A percentile compares a stretch with the other conserved stretches of the same genome.
phyloP scores from a whole-genome alignment of 352 stramenopile genomes.

The Pythium aristosporum region DNA sequence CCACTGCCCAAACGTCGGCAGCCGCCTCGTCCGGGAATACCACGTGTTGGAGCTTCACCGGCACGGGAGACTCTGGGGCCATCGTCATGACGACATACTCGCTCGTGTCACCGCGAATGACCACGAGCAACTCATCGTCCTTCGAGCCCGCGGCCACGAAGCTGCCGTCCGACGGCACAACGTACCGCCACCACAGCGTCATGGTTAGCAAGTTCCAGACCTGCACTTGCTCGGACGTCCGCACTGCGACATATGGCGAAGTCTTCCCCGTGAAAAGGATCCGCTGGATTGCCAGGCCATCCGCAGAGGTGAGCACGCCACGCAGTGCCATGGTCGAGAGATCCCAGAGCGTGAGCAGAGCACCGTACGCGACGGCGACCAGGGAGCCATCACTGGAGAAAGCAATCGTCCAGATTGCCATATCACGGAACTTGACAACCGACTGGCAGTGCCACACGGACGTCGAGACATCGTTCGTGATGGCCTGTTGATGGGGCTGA shows the following conservation, averaged over 20 bases:
- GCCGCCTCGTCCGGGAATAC: conserved; percentile 34
- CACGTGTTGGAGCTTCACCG: conserved; percentile 38
- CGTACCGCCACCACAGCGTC: conserved; percentile 73
- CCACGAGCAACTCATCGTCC: conserved; percentile 55
- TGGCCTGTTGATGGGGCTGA: conserved; percentile 15
- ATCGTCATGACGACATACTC: conserved; percentile 59
- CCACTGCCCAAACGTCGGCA: conserved; percentile 46
- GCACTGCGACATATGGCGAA: conserved; percentile 63
- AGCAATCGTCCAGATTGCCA: conserved; percentile 60
- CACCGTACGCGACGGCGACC: conserved; percentile 78
- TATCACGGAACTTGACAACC: conserved; percentile 73
- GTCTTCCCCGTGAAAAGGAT: conserved; percentile 59
- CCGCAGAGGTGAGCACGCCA: conserved; percentile 66
- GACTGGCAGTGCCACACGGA: conserved; percentile 74
- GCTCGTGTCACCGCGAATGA: conserved; percentile 26
- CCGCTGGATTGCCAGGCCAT: conserved; percentile 49
- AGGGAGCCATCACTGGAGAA: conserved; percentile 81
- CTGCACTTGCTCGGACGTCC: conserved; percentile 58
- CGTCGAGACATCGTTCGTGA: conserved; percentile 25
- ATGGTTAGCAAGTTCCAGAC: conserved; percentile 75
- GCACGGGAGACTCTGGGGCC: conserved; percentile 45
- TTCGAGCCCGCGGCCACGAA: conserved; percentile 35
- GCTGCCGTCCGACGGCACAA: conserved; percentile 36
- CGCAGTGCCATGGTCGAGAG: conserved; percentile 68
- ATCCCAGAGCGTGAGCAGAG: conserved; percentile 86